phyloP scores from a whole-genome alignment of 1,139 yeast species.

The Diutina pseudorugosa region DNA sequence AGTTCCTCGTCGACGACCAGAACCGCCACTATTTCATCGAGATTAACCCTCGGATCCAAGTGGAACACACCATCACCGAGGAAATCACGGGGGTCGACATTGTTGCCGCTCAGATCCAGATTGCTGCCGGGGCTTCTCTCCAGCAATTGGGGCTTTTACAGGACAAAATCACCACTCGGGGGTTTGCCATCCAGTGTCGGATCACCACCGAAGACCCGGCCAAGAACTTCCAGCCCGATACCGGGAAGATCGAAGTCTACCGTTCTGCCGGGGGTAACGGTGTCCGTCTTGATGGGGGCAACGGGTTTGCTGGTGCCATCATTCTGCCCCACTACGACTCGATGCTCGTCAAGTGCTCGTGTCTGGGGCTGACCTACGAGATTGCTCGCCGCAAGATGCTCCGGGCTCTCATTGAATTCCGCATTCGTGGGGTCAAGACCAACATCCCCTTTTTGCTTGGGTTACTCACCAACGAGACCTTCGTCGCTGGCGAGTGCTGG shows the following conservation, averaged over 20 bases:
- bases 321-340: slow-evolving; percentile 97
- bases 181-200: slow-evolving; percentile 98
- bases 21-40: slow-evolving; percentile 96
- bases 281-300: slow-evolving; percentile 97
- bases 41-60: slow-evolving; percentile 97
- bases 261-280: slow-evolving; percentile 99
- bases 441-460: slow-evolving; percentile 94
- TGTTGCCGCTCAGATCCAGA: slow-evolving; percentile 97
- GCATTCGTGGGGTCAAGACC: slow-evolving; percentile 98
- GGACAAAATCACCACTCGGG: slow-evolving; percentile 90
- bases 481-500: slow-evolving; percentile 86
- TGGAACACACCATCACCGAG: slow-evolving; percentile 97
- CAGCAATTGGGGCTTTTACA: slow-evolving; percentile 86
- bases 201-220: slow-evolving; percentile 98
- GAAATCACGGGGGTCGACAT: slow-evolving; percentile 97
- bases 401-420: slow-evolving; percentile 89
- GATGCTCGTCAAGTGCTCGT: slow-evolving; percentile 94
- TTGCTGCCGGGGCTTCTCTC: slow-evolving; percentile 96
- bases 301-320: slow-evolving; percentile 97
- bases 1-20: slow-evolving; percentile 86
- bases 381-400: slow-evolving; percentile 96
- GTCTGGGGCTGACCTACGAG: slow-evolving; percentile 94
- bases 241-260: slow-evolving; percentile 96
- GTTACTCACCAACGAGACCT: slow-evolving; percentile 84
- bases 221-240: slow-evolving; percentile 95